phyloP scores from a whole-genome alignment of 257 asterid species.

The Petunia axillaris region DNA sequence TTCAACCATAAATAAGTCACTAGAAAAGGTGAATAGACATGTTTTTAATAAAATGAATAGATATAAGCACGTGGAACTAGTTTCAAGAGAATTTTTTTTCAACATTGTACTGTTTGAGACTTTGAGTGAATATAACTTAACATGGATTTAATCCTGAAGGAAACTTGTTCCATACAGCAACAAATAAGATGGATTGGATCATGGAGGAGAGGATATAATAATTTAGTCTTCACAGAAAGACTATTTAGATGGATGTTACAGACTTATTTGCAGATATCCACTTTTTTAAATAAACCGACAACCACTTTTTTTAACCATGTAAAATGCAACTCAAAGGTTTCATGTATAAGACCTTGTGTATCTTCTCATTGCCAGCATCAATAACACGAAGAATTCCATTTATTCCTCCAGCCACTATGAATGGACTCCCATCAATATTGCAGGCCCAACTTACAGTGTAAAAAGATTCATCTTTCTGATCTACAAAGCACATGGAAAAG shows the following conservation, averaged over 20 bases:
- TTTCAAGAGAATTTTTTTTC: not conserved
- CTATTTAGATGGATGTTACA: not conserved
- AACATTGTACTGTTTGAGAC: not conserved
- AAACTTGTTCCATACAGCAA: not conserved
- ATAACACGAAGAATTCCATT: constrained; percentile 88
- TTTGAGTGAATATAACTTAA: not conserved
- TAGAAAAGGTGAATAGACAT: not conserved
- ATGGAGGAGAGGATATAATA: constrained; percentile 1
- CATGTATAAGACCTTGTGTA: constrained; percentile 64
- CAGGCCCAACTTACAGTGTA: constrained; percentile 99
- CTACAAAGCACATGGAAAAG: constrained; percentile 43
- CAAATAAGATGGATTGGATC: not conserved
- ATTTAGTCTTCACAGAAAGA: not conserved
- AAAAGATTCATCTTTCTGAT: constrained; percentile 97
- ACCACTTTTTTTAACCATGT: constrained; percentile 7
- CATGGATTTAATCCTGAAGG: not conserved
- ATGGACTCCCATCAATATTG: constrained; percentile 76
- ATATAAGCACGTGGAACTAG: not conserved
- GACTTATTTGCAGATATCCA: constrained; percentile 4
- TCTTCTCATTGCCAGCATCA: constrained; percentile 88
- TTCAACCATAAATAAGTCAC: constrained; percentile 18
- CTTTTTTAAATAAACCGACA: not conserved
- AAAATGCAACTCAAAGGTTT: constrained; percentile 1
- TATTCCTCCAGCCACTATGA: constrained; percentile 89
- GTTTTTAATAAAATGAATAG: not conserved